These are phyloP conservation scores for Podospora fimiseda DNA, from an alignment of 495 filamentous ascomycete species.

Conservation along the genomic window DNA sequence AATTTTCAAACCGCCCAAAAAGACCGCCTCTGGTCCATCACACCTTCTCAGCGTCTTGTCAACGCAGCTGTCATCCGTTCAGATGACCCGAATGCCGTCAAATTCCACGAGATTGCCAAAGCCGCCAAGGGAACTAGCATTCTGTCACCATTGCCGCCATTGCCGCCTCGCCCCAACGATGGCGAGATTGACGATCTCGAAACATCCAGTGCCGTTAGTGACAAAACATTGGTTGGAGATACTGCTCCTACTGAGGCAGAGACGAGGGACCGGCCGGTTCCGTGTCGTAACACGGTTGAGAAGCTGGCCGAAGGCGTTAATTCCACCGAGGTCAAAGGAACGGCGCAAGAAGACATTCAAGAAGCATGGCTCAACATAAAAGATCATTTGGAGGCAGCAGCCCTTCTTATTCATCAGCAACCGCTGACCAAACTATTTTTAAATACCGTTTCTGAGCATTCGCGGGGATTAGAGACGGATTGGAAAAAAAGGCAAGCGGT, in stretches of 20 bases:
- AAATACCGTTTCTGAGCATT: no score
- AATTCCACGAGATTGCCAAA: neutral
- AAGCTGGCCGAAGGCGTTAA: neutral
- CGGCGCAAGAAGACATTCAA: neutral
- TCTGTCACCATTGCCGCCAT: slow-evolving; percentile 14
- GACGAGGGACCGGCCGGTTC: slow-evolving; percentile 4
- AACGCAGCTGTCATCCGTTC: slow-evolving; percentile 54
- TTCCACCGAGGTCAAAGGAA: neutral
- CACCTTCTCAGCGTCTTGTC: slow-evolving; percentile 74
- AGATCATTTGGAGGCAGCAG: neutral
- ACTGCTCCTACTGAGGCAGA: slow-evolving; percentile 8
- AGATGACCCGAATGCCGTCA: slow-evolving; percentile 15
- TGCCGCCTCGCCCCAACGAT: slow-evolving; percentile 24
- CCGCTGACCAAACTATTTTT: no score
- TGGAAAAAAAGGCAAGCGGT: no score
- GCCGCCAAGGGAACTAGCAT: neutral
- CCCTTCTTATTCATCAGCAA: neutral
- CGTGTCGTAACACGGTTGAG: neutral
- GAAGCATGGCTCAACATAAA: neutral
- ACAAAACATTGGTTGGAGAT: slow-evolving; percentile 41
- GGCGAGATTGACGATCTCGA: slow-evolving; percentile 18
- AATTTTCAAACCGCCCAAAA: slow-evolving; percentile 56
- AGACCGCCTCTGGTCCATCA: slow-evolving; percentile 44
- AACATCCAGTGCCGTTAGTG: slow-evolving; percentile 32
- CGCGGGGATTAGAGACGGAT: no score